These are phyloP conservation scores for Haplosporangium sp. DNA, from an alignment of 371 early-diverging fungal species.

Conservation along the genomic window DNA sequence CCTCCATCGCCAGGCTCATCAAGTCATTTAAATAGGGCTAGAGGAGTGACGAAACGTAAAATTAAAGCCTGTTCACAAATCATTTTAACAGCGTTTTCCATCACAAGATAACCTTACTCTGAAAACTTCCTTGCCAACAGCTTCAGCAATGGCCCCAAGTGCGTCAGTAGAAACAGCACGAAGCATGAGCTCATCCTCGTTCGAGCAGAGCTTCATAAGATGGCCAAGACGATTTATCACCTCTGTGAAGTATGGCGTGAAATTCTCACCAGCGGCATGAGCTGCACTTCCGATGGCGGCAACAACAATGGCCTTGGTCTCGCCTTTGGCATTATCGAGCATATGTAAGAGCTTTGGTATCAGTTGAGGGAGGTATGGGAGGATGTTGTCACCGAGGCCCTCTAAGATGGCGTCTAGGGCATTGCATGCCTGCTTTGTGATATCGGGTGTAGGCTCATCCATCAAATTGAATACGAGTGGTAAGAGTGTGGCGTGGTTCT, in stretches of 20 bases:
- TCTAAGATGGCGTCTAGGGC: constrained; percentile 90
- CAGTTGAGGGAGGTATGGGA: constrained; percentile 83
- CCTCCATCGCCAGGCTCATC: constrained; percentile 84
- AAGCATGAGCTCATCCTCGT: constrained; percentile 74
- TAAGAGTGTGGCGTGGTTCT: constrained; percentile 81
- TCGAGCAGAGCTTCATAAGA: constrained; percentile 77
- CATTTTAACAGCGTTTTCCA: neutral
- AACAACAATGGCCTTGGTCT: constrained; percentile 78
- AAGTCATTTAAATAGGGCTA: constrained; percentile 76
- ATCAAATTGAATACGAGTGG: constrained; percentile 86
- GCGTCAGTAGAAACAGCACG: constrained; percentile 92
- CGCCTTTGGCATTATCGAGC: constrained; percentile 72
- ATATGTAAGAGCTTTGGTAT: constrained; percentile 83
- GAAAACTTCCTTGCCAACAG: constrained; percentile 87
- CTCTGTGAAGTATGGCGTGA: constrained; percentile 83
- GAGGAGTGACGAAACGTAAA: neutral
- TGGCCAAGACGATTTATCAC: constrained; percentile 77
- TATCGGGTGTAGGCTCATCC: constrained; percentile 77
- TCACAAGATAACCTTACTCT: constrained; percentile 41
- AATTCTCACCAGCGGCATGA: constrained; percentile 78
- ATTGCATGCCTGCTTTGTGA: constrained; percentile 83
- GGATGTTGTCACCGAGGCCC: constrained; percentile 80
- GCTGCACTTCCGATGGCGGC: constrained; percentile 92
- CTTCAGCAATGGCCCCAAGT: constrained; percentile 86
- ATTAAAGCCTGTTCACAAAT: neutral